phyloP scores from a whole-genome alignment of 805 yeast genomes.

The Ogataea paraovalis region DNA sequence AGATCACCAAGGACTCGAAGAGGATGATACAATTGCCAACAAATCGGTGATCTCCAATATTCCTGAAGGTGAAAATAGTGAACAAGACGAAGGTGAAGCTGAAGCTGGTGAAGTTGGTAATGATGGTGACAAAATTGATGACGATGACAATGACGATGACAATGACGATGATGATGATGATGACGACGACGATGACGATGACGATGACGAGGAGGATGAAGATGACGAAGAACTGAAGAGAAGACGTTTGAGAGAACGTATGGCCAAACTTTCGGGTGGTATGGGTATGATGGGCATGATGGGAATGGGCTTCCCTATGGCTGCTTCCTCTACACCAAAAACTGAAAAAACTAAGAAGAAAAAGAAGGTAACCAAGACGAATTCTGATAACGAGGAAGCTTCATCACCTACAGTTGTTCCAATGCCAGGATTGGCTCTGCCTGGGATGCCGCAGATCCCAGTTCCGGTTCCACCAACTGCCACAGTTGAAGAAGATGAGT shows the following conservation, averaged over 20 bases:
- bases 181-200: conserved; percentile 47
- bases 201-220: conserved; percentile 53
- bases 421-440: neutral
- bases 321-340: conserved; percentile 21
- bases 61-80: conserved; percentile 12
- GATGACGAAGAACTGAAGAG: conserved; percentile 76
- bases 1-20: neutral
- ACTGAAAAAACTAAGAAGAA: conserved; percentile 21
- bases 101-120: conserved; percentile 23
- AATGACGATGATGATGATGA: conserved; percentile 34
- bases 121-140: conserved; percentile 26
- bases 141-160: conserved; percentile 29
- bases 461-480: conserved; percentile 30
- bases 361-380: conserved; percentile 20
- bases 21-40: neutral
- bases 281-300: conserved; percentile 75
- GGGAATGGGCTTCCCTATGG: conserved; percentile 43
- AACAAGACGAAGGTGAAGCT: conserved; percentile 20
- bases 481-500: conserved; percentile 19
- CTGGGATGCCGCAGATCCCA: conserved; percentile 4
- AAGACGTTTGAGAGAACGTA: conserved; percentile 77
- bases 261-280: conserved; percentile 94
- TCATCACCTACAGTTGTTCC: conserved; percentile 39
- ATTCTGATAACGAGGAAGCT: conserved; percentile 14
- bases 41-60: neutral